phyloP scores from a whole-genome alignment of 495 filamentous ascomycete species.

The Lindgomyces ingoldianus region DNA sequence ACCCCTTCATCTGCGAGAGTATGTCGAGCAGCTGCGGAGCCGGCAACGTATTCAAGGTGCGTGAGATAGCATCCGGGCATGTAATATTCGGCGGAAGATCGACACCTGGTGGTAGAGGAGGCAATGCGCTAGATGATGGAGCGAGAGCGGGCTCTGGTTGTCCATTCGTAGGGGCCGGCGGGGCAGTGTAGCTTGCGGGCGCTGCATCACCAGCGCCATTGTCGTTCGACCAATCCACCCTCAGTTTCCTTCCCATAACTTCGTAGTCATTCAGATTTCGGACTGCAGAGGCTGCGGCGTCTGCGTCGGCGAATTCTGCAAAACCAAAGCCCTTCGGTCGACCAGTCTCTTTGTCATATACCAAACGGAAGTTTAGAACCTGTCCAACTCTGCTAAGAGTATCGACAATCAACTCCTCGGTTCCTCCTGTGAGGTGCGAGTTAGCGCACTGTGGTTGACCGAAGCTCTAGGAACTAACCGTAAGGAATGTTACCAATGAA shows the following conservation, averaged over 20 bases:
- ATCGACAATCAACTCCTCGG: conserved; percentile 90
- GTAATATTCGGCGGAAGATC: conserved; percentile 78
- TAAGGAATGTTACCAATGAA: conserved; percentile 51
- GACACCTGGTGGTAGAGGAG: conserved; percentile 79
- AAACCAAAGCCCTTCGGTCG: conserved; percentile 96
- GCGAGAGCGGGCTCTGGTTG: conserved; percentile 42
- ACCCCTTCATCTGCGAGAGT: conserved; percentile 87
- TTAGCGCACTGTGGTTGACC: neutral
- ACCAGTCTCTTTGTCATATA: conserved; percentile 94
- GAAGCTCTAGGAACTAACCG: conserved; percentile 29
- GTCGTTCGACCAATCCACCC: conserved; percentile 94
- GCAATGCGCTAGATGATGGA: conserved; percentile 53
- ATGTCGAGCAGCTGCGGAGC: conserved; percentile 91
- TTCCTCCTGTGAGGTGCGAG: conserved; percentile 61
- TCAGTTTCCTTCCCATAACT: conserved; percentile 89
- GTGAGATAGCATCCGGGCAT: conserved; percentile 86
- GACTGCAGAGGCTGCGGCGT: conserved; percentile 90
- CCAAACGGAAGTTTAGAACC: conserved; percentile 88
- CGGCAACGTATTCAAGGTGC: conserved; percentile 80
- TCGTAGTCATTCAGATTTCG: conserved; percentile 96
- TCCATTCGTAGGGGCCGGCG: conserved; percentile 43
- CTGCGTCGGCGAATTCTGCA: conserved; percentile 85
- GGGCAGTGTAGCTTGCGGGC: conserved; percentile 51
- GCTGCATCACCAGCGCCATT: conserved; percentile 72
- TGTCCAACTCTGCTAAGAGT: conserved; percentile 85